A percentile compares a stretch with the other conserved stretches of the same genome.
These are phyloP conservation scores for Lithocarpus polystachyus DNA, from an alignment of 306 rosid species.

Conservation along the genomic window DNA sequence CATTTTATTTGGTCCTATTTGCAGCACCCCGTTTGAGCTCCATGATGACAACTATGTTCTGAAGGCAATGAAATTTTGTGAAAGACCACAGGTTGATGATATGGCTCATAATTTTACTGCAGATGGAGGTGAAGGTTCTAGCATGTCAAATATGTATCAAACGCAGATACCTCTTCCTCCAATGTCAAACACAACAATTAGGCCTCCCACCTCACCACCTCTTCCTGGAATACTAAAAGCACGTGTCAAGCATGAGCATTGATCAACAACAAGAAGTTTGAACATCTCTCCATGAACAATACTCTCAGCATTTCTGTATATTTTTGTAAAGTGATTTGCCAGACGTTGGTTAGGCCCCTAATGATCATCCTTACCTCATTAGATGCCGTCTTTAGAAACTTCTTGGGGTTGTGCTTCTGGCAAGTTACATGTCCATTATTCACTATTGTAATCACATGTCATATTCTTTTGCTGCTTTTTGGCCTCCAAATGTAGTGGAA, in stretches of 20 bases:
- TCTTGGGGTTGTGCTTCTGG: conserved; percentile 29
- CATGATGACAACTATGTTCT: conserved; percentile 91
- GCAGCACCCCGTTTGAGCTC: conserved; percentile 97
- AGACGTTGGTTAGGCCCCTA: conserved; percentile 25
- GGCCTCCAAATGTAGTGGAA: conserved; percentile 23
- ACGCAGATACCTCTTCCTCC: conserved; percentile 46
- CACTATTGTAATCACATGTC: conserved; percentile 22
- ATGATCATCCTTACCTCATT: conserved; percentile 21
- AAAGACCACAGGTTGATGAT: conserved; percentile 53
- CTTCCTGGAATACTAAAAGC: conserved; percentile 94
- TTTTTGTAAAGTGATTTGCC: conserved; percentile 52
- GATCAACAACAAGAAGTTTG: conserved; percentile 15
- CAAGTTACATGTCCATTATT: conserved; percentile 27
- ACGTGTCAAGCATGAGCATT: conserved; percentile 87
- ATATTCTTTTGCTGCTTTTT: conserved; percentile 15
- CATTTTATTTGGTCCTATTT: conserved; percentile 3
- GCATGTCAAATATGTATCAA: conserved; percentile 65
- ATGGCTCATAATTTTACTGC: conserved; percentile 37
- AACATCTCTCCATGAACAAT: conserved; percentile 23
- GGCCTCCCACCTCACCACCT: conserved; percentile 87
- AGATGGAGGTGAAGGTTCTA: conserved; percentile 75
- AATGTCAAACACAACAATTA: conserved; percentile 39
- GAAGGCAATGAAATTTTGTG: conserved; percentile 84
- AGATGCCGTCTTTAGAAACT: conserved; percentile 30
- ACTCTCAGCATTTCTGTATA: conserved; percentile 50